A percentile compares a stretch with the other conserved stretches of the same genome.
Evolutionary conservation across 805 yeast genomes (phyloP).

Genomic region (Yarrowia divulgata): DNA sequence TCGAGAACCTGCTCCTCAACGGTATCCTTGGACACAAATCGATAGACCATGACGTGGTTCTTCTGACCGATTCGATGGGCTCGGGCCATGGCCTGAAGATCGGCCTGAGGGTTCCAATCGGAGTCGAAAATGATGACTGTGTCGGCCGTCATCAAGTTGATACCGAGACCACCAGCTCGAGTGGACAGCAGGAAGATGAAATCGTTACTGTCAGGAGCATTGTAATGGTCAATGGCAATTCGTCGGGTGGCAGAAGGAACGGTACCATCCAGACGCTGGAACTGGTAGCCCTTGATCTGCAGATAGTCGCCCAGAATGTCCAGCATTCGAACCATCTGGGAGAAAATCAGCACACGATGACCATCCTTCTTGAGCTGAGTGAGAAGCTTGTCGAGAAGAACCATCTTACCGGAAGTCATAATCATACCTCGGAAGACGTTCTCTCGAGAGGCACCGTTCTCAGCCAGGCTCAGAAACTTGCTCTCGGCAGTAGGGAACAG

Average conservation of each 20-base stretch:
- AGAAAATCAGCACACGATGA: slow-evolving; percentile 91
- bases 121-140: slow-evolving; percentile 97
- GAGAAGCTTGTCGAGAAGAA: slow-evolving; percentile 84
- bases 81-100: slow-evolving; percentile 98
- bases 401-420: slow-evolving; percentile 99
- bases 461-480: slow-evolving; percentile 61
- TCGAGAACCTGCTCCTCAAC: slow-evolving; percentile 97
- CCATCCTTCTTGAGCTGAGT: slow-evolving; percentile 89
- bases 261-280: slow-evolving; percentile 96
- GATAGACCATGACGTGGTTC: slow-evolving; percentile 94
- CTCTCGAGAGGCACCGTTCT: slow-evolving; percentile 67
- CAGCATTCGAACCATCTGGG: slow-evolving; percentile 96
- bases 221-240: slow-evolving; percentile 94
- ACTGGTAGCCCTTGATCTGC: slow-evolving; percentile 82
- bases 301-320: slow-evolving; percentile 95
- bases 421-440: slow-evolving; percentile 86
- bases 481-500: slow-evolving; percentile 93
- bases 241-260: slow-evolving; percentile 93
- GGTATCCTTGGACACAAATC: slow-evolving; percentile 97
- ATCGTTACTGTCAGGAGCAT: slow-evolving; percentile 90
- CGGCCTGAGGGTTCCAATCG: slow-evolving; percentile 99
- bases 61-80: slow-evolving; percentile 99
- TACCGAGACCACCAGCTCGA: slow-evolving; percentile 99
- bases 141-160: slow-evolving; percentile 98
- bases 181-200: slow-evolving; percentile 90